Conservation (phyloP, 164 flowering plant genomes). For the Euptelea pleiosperma region DNA sequence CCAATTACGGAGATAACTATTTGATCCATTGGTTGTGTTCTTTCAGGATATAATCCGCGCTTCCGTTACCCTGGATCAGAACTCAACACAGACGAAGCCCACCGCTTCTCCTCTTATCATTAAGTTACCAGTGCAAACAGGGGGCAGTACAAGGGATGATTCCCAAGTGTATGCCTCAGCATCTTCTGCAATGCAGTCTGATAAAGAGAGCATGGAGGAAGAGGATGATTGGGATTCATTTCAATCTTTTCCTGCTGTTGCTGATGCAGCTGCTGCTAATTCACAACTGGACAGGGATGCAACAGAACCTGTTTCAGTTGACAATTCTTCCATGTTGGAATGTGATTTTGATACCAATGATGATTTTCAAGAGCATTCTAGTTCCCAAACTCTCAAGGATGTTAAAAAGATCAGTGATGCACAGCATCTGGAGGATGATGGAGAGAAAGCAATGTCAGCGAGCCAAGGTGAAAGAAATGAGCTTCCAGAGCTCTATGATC, state of each 20-base stretch:
- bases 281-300: conserved; percentile 15
- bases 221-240: conserved; percentile 97
- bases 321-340: conserved; percentile 20
- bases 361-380: conserved; percentile 17
- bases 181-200: conserved; percentile 17
- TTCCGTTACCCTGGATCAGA: conserved; percentile 61
- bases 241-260: conserved; percentile 83
- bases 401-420: conserved; percentile 10
- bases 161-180: conserved; percentile 12
- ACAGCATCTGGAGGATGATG: conserved; percentile 14
- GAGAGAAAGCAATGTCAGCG: conserved; percentile 4
- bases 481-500: conserved; percentile 2
- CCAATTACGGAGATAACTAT: background rate
- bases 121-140: conserved; percentile 53
- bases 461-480: conserved; percentile 6
- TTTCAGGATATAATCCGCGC: conserved; percentile 80
- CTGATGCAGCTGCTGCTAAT: conserved; percentile 24
- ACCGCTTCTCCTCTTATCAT: conserved; percentile 42
- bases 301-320: conserved; percentile 20
- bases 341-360: conserved; percentile 1
- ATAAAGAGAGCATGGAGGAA: conserved; percentile 23
- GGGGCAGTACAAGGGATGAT: conserved; percentile 18
- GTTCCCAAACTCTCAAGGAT: conserved; percentile 11
- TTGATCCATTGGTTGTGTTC: background rate
- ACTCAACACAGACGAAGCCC: conserved; percentile 30